Evolutionary conservation across 495 filamentous ascomycete species (phyloP), one percentile per base, ranked within the genome.

Genomic region (Xylaria telfairii): DNA sequence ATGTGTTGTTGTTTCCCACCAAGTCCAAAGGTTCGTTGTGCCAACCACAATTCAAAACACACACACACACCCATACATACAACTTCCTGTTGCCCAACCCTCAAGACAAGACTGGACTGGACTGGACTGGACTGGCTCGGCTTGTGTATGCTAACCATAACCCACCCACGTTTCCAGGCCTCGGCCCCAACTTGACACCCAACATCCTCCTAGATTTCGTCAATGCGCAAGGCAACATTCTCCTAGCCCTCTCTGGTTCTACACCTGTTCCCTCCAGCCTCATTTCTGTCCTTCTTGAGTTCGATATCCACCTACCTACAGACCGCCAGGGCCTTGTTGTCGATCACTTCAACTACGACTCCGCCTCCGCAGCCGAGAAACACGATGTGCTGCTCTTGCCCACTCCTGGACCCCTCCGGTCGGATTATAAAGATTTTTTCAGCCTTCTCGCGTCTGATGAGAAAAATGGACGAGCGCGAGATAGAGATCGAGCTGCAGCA

Each of bases 281-380:
- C 73, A 91, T 90, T 75, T 95, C 94, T 67, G 88, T 98, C 30
- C 92, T 97, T 68, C 84, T 93, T 71, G 95, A 99, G 82, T 83
- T 98, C 77, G 96, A 97, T 77, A 93, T 99, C 77, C 88, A 94
- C 74, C 88, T 98, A 17, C 91, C 96, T n/a, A 76, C 82, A 26
- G 96, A 97, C 77, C 92, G 93, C 73, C 91, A 90, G 47, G 88
- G 92, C 42, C 82, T 95, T 39, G 91, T 96, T 1, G 89, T 98
- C 51, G 96, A 99, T 79, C 96, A 99, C 86, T 97, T 97, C 88
- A 93, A 93, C 82, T 93, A 96, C 82, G 95, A 98, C 76, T 87
- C 87, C 47, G 65, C 87, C 37, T 93, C 90, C 64, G 89, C 93
- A 13, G 71, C 88, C 42, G 94, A 97, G 70, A 90, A 90, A 77